A percentile compares a stretch with the other conserved stretches of the same genome.
phyloP scores from a whole-genome alignment of 108 stramenopile genomes.

The Cyclotella sp. region DNA sequence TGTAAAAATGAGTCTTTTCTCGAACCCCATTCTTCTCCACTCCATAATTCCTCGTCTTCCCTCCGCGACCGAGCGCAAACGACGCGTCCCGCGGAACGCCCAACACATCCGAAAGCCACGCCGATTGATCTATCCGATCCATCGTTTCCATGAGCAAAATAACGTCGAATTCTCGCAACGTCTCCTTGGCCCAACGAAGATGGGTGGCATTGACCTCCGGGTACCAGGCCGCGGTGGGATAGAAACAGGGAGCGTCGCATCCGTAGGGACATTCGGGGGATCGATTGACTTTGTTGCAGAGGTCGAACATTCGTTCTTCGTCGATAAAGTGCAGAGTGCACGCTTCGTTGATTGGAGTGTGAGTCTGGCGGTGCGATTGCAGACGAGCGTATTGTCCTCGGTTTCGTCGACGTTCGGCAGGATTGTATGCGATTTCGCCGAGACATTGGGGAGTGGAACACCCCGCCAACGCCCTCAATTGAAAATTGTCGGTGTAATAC shows the following conservation, averaged over 20 bases:
- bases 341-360: conserved; percentile 1
- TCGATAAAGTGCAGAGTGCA: conserved; percentile 28
- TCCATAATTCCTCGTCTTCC: conserved; percentile 13
- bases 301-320: conserved; percentile 7
- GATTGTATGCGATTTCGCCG: background rate
- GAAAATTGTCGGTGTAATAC: conserved; percentile 38
- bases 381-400: background rate
- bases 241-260: conserved; percentile 42
- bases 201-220: conserved; percentile 1
- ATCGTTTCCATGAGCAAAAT: conserved; percentile 37
- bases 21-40: conserved; percentile 20
- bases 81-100: conserved; percentile 36
- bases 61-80: conserved; percentile 7
- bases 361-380: background rate
- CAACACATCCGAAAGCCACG: conserved; percentile 33
- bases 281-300: conserved; percentile 4
- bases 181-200: conserved; percentile 6
- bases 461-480: conserved; percentile 37
- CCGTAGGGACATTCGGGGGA: conserved; percentile 14
- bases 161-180: conserved; percentile 33
- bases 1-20: conserved; percentile 42
- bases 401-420: background rate
- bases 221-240: conserved; percentile 31
- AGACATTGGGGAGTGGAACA: conserved; percentile 29
- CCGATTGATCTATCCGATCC: conserved; percentile 20